Percentiles rank a stretch among this genome's conserved stretches.
Evolutionary conservation across 495 filamentous ascomycete species (phyloP).

Genomic region (Hypoxylon perforatum): DNA sequence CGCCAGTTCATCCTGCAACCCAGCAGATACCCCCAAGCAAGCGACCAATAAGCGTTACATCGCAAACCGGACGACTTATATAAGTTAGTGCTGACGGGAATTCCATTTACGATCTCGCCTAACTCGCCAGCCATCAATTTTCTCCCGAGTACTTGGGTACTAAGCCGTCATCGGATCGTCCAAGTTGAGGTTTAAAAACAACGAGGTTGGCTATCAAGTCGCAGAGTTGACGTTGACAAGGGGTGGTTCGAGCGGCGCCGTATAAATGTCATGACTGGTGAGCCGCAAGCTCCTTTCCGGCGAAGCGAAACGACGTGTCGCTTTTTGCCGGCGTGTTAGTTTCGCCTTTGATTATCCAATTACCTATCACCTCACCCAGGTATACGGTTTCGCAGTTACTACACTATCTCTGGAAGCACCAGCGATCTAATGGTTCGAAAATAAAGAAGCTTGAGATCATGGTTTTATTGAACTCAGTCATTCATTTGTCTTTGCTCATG

Average conservation of each 20-base stretch:
- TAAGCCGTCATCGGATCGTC: constrained; percentile 17
- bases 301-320: neutral
- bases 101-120: constrained; percentile 6
- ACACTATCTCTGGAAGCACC: too few relatives aligned
- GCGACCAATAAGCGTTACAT: constrained; percentile 13
- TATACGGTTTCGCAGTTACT: too few relatives aligned
- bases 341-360: neutral
- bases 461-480: too few relatives aligned
- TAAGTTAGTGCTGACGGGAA: constrained; percentile 36
- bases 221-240: too few relatives aligned
- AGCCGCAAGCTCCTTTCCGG: neutral
- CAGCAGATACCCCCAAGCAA: neutral
- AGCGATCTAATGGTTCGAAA: too few relatives aligned
- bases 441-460: too few relatives aligned
- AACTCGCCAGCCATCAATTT: constrained; percentile 7
- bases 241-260: too few relatives aligned
- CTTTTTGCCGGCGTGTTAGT: neutral
- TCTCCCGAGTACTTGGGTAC: constrained; percentile 1
- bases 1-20: constrained; percentile 23
- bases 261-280: neutral
- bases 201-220: constrained; percentile 16
- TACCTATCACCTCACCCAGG: too few relatives aligned
- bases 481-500: too few relatives aligned
- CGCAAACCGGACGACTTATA: constrained; percentile 14
- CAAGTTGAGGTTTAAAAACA: constrained; percentile 6